Percentiles rank a stretch among this genome's conserved stretches.
Conservation (phyloP, 2,329 filamentous ascomycete species). For the Nigrospora oryzae region DNA sequence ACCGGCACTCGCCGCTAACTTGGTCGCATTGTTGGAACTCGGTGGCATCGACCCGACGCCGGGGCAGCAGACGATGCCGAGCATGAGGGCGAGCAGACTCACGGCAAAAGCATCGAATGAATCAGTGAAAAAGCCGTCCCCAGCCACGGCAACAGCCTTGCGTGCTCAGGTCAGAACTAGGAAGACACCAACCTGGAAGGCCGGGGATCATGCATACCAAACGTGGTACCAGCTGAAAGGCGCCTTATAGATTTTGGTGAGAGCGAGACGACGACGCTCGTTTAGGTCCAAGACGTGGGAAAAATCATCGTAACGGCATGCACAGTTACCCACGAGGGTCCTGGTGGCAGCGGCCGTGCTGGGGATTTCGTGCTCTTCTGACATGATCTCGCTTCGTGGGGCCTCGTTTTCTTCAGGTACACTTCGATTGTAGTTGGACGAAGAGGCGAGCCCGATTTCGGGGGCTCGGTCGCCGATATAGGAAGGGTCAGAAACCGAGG, state of each 20-base stretch:
- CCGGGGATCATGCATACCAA: conserved; percentile 17
- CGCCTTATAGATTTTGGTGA: conserved; percentile 75
- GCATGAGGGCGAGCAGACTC: conserved; percentile 64
- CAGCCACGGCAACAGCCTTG: conserved; percentile 65
- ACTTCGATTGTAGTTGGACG: too few species aligned
- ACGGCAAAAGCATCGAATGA: conserved; percentile 79
- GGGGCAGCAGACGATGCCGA: conserved; percentile 70
- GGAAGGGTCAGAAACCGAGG: background rate
- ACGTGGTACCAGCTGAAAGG: conserved; percentile 82
- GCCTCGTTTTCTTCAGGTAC: too few species aligned
- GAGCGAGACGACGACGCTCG: conserved; percentile 69
- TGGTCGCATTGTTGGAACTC: conserved; percentile 70
- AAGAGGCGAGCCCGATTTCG: too few species aligned
- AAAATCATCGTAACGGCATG: conserved; percentile 64
- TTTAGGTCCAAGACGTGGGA: conserved; percentile 59
- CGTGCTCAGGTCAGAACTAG: conserved; percentile 5
- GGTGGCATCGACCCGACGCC: conserved; percentile 51
- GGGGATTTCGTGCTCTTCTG: background rate
- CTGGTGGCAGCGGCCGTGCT: conserved; percentile 19
- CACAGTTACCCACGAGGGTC: conserved; percentile 53
- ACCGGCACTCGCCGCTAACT: conserved; percentile 74
- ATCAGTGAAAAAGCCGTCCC: conserved; percentile 84
- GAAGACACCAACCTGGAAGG: background rate
- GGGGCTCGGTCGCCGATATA: too few species aligned
- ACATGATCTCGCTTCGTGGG: background rate